These are phyloP conservation scores for Phytophthora macrochlamydospora DNA, from an alignment of 352 stramenopile genomes.

Conservation along the genomic window DNA sequence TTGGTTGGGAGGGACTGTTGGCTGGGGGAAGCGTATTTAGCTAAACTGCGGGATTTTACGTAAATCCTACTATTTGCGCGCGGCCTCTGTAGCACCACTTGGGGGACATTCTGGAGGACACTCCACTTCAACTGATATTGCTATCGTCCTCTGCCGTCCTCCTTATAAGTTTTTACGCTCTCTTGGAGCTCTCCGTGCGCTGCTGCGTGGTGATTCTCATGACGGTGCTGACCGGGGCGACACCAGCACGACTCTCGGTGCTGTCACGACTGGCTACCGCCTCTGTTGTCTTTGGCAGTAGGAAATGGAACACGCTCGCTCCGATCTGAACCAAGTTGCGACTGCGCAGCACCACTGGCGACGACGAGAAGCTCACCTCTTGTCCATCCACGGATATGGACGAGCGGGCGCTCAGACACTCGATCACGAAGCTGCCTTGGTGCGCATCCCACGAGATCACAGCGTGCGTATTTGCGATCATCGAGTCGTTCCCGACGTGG, in stretches of 20 bases:
- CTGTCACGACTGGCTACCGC: background rate
- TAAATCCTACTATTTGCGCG: background rate
- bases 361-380: constrained; percentile 51
- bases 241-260: constrained; percentile 34
- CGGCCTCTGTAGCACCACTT: background rate
- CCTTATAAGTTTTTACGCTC: background rate
- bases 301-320: constrained; percentile 72
- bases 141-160: background rate
- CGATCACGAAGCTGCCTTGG: constrained; percentile 58
- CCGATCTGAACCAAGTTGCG: constrained; percentile 72
- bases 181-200: background rate
- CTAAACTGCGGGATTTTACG: background rate
- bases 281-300: constrained; percentile 59
- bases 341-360: constrained; percentile 51
- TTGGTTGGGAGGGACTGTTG: background rate
- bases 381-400: constrained; percentile 75
- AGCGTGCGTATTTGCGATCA: constrained; percentile 63
- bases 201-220: background rate
- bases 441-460: constrained; percentile 69
- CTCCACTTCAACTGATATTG: background rate
- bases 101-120: background rate
- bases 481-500: constrained; percentile 71
- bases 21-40: background rate
- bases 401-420: constrained; percentile 62
- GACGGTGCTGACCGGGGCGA: background rate